Evolutionary conservation across 352 stramenopile species (phyloP).

Genomic region (Phytophthora constricta): DNA sequence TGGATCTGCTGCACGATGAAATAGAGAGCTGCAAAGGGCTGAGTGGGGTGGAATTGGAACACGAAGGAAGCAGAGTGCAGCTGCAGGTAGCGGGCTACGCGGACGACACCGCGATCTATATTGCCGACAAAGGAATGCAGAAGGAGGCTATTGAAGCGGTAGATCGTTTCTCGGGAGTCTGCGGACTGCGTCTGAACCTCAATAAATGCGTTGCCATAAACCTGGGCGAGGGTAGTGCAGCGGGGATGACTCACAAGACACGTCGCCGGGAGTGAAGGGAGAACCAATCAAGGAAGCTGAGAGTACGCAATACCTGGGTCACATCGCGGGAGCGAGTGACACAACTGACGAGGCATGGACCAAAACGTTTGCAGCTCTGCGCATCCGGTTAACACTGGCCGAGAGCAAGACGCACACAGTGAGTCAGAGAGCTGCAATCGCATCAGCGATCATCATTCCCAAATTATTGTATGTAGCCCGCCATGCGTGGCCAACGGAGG

Average conservation of each 20-base stretch:
- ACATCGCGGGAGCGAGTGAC: background rate
- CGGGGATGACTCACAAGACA: too few species aligned
- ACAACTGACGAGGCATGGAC: slow-evolving; percentile 5
- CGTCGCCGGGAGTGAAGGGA: too few species aligned
- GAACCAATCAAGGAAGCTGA: too few species aligned
- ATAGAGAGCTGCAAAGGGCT: background rate
- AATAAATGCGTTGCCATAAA: background rate
- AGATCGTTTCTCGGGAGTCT: background rate
- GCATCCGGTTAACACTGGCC: background rate
- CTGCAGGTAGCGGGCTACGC: background rate
- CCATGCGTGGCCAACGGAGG: slow-evolving; percentile 4
- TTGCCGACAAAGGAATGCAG: background rate
- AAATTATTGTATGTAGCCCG: background rate
- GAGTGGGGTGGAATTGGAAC: too few species aligned
- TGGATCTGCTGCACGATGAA: background rate
- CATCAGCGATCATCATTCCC: background rate
- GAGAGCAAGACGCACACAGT: background rate
- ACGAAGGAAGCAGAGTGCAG: background rate
- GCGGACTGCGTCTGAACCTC: background rate
- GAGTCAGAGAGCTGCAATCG: background rate
- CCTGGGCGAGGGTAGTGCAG: background rate
- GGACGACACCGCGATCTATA: background rate
- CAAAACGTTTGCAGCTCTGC: background rate
- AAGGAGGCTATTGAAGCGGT: background rate
- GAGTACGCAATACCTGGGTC: background rate